Base-by-base conservation (phyloP, 495 filamentous ascomycete genomes). In the Acidiella bohemica region DNA sequence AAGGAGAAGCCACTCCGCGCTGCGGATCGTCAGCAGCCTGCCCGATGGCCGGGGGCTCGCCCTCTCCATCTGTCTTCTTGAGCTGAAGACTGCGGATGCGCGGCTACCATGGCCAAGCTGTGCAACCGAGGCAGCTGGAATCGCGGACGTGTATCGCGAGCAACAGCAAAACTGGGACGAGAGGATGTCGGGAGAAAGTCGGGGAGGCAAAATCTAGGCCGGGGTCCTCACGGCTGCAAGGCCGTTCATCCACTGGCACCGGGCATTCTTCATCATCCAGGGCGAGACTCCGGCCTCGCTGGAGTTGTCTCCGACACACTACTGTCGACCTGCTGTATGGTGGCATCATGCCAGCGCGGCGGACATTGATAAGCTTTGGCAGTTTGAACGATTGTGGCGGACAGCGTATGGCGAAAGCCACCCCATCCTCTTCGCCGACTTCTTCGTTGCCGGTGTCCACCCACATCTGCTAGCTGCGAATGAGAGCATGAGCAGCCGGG, bases 81-180 rank as follows among this genome's bases (percentile, higher is more conserved):
- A n/a, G n/a, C n/a, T n/a, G n/a, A n/a, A n/a, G n/a, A n/a, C n/a
- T n/a, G n/a, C n/a, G n/a, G n/a, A n/a, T n/a, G n/a, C n/a, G n/a
- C n/a, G n/a, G n/a, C n/a, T n/a, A n/a, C n/a, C n/a, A n/a, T n/a
- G n/a, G n/a, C 63, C 56, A 45, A 62, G 59, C 75, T 76, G 32
- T 70, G 67, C 3, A 70, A 75, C 42, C 71, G 72, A 4, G 71
- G 71, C 0, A 55, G 62, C 0, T 71, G 71, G 0, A 67, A 53
- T 36, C 5, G 9, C 33, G 33, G 16, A 36, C 16, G 20, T 14
- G 11, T 36, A 36, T 19, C 13, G 5, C 9, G 7, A 5, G 20
- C 5, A 19, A 16, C 13, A 36, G 19, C 7, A 14, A 10, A 5
- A 22, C 17, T 36, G 33, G 20, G 33, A 36, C 16, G 7, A 36